Conservation (phyloP, 768 basidiomycete species). For the Chalciporus pseudorubinellus region DNA sequence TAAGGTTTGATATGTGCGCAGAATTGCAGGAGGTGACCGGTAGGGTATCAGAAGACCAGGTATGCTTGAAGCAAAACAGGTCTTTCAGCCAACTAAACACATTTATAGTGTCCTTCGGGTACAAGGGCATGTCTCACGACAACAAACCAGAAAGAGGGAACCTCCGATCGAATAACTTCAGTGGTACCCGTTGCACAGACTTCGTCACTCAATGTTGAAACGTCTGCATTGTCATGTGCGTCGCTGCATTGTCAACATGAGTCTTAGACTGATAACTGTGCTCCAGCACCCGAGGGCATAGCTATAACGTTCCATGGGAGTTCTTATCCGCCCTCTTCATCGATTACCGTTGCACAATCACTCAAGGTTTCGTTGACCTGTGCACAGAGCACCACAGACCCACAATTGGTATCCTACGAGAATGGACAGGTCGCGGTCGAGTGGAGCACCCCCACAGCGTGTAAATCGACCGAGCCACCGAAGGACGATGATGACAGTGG, state of each 20-base stretch:
- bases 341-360: constrained; percentile 48
- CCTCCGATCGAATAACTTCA: constrained; percentile 58
- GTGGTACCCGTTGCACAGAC: constrained; percentile 73
- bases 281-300: constrained; percentile 53
- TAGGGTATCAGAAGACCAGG: constrained; percentile 63
- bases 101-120: constrained; percentile 57
- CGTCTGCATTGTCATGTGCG: constrained; percentile 37
- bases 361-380: constrained; percentile 65
- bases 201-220: constrained; percentile 27
- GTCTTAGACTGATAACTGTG: constrained; percentile 8
- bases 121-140: constrained; percentile 75
- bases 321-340: constrained; percentile 53
- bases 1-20: constrained; percentile 68
- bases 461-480: constrained; percentile 35
- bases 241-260: constrained; percentile 11
- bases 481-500: constrained; percentile 27
- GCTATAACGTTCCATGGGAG: constrained; percentile 56
- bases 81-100: constrained; percentile 6
- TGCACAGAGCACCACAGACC: constrained; percentile 40
- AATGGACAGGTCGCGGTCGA: constrained; percentile 51
- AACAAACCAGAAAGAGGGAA: constrained; percentile 55
- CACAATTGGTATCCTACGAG: constrained; percentile 60
- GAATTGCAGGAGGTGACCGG: constrained; percentile 49
- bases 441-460: constrained; percentile 65
- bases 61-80: constrained; percentile 32